Conservation (phyloP, 176 grass and related monocot species). For the Saccharum spontaneum region DNA sequence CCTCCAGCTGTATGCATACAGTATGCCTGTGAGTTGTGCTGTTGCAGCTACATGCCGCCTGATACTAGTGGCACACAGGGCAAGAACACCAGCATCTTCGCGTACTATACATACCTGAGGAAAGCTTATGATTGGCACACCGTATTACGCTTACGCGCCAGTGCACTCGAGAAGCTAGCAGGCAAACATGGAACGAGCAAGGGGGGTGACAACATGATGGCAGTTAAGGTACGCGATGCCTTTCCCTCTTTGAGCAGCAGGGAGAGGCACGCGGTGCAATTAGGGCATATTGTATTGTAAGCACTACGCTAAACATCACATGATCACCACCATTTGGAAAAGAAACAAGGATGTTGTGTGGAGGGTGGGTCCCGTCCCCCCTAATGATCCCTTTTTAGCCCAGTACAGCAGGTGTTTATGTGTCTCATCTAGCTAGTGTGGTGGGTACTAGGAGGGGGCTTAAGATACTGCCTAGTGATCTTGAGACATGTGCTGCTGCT, state of each 20-base stretch:
- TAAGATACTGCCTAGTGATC: slow-evolving; percentile 56
- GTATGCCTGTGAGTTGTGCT: neutral
- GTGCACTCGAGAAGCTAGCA: neutral
- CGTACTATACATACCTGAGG: neutral
- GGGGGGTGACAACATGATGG: slow-evolving; percentile 26
- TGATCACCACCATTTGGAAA: slow-evolving; percentile 51
- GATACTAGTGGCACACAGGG: slow-evolving; percentile 21
- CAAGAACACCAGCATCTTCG: neutral
- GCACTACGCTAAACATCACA: slow-evolving; percentile 49
- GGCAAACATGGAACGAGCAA: slow-evolving; percentile 7
- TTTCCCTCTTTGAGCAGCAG: slow-evolving; percentile 3
- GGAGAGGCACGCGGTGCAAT: slow-evolving; percentile 9
- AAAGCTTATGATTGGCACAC: neutral
- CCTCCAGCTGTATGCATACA: slow-evolving; percentile 6
- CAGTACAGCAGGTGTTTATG: slow-evolving; percentile 50
- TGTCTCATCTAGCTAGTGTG: slow-evolving; percentile 41
- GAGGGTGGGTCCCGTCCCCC: slow-evolving; percentile 19
- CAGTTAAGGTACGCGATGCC: slow-evolving; percentile 7
- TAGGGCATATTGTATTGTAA: slow-evolving; percentile 38
- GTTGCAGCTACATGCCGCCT: slow-evolving; percentile 21
- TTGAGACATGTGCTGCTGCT: slow-evolving; percentile 62
- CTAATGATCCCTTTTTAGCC: slow-evolving; percentile 55
- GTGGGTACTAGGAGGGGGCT: slow-evolving; percentile 2
- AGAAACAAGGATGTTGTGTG: neutral
- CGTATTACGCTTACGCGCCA: neutral